A percentile compares a stretch with the other conserved stretches of the same genome.
phyloP scores from a whole-genome alignment of 2,329 filamentous ascomycete species.

The Leptographium lundbergii region DNA sequence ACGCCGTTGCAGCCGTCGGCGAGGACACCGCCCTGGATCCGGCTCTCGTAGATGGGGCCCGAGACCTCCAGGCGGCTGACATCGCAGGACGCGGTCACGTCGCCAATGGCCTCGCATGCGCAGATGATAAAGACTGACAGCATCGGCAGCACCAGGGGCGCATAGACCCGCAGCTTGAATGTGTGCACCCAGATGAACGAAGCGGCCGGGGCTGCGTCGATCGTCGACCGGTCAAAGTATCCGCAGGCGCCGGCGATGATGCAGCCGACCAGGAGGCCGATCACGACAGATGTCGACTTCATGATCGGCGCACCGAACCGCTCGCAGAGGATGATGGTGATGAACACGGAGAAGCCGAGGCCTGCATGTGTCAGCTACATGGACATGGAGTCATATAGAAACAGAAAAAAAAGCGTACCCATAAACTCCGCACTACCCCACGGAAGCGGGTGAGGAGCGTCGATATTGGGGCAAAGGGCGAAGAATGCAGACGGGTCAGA shows the following conservation, averaged over 20 bases:
- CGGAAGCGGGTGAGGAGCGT: slow-evolving; percentile 56
- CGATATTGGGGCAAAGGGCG: slow-evolving; percentile 51
- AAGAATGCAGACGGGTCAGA: slow-evolving; percentile 41
- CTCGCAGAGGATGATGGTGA: slow-evolving; percentile 69
- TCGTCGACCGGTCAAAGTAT: slow-evolving; percentile 64
- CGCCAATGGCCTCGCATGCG: slow-evolving; percentile 68
- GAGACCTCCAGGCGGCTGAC: slow-evolving; percentile 65
- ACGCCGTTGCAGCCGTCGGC: slow-evolving; percentile 68
- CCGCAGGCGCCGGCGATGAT: slow-evolving; percentile 67
- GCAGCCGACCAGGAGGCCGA: slow-evolving; percentile 63
- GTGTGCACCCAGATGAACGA: slow-evolving; percentile 73
- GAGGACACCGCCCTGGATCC: slow-evolving; percentile 67
- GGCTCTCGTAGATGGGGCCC: slow-evolving; percentile 57
- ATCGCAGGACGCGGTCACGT: slow-evolving; percentile 71
- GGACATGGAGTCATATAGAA: neutral
- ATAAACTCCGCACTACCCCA: slow-evolving; percentile 74
- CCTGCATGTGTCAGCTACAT: neutral
- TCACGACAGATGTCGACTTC: slow-evolving; percentile 66
- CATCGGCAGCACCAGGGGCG: slow-evolving; percentile 59
- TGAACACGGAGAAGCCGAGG: slow-evolving; percentile 45
- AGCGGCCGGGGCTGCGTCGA: slow-evolving; percentile 56
- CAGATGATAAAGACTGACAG: slow-evolving; percentile 59
- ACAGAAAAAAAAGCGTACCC: slow-evolving; percentile 25
- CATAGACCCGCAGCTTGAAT: slow-evolving; percentile 60
- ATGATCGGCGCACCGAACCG: slow-evolving; percentile 73